Evolutionary conservation across 306 rosid genomes (phyloP).

Genomic region (Pyrus betulifolia): DNA sequence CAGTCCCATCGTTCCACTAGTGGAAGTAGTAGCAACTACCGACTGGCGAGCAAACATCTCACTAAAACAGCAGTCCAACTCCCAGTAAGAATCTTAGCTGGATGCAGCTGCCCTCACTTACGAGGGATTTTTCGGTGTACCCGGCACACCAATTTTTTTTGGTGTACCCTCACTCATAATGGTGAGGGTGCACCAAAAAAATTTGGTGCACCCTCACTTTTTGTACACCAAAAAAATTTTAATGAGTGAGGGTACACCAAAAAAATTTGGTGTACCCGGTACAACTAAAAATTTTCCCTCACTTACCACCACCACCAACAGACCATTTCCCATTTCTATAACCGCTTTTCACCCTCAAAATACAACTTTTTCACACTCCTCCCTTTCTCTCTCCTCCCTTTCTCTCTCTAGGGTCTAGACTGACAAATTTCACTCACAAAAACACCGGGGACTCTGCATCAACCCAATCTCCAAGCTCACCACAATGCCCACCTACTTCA

Average conservation of each 20-base stretch:
- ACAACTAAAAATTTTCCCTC: too few relatives aligned
- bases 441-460: constrained; percentile 1
- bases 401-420: not conserved
- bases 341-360: constrained; percentile 20
- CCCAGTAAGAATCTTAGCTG: constrained; percentile 76
- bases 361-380: not conserved
- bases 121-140: too few relatives aligned
- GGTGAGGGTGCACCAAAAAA: too few relatives aligned
- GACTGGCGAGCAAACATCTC: not conserved
- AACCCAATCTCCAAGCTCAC: not conserved
- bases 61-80: not conserved
- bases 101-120: constrained; percentile 36
- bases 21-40: not conserved
- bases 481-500: constrained; percentile 4
- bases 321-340: constrained; percentile 16
- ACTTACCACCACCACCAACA: constrained; percentile 14
- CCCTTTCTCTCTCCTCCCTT: not conserved
- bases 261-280: too few relatives aligned
- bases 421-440: not conserved
- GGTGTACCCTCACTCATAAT: too few relatives aligned
- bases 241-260: too few relatives aligned
- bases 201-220: too few relatives aligned
- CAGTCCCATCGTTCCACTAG: not conserved
- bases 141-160: too few relatives aligned
- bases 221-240: too few relatives aligned